Conservation (phyloP, 441 rosid genomes). For the Melastoma candidum region DNA sequence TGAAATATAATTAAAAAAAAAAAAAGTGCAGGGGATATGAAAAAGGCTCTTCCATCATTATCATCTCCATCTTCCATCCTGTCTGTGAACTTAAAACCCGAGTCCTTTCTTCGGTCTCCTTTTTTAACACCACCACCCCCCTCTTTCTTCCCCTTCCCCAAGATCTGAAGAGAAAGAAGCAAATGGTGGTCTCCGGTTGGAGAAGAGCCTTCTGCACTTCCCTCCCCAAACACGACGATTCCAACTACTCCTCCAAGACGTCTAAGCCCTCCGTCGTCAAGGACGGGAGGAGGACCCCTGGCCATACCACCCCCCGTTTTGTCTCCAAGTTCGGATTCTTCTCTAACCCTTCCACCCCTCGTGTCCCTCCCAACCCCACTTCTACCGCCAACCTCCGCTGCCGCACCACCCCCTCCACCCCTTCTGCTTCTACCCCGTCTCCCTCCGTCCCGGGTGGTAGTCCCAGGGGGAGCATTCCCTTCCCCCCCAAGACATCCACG, state of each 20-base stretch:
- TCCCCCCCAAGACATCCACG: neutral
- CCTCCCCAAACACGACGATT: conserved; percentile 41
- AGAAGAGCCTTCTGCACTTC: conserved; percentile 76
- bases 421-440: conserved; percentile 32
- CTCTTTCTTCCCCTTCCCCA: no score
- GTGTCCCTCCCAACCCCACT: conserved; percentile 36
- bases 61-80: no score
- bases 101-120: no score
- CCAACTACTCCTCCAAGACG: conserved; percentile 13
- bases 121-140: no score
- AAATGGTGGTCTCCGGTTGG: conserved; percentile 69
- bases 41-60: no score
- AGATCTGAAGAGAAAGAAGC: neutral
- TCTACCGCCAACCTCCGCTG: conserved; percentile 47
- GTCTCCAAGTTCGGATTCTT: conserved; percentile 62
- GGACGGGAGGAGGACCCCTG: conserved; percentile 7
- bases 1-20: no score
- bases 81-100: no score
- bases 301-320: conserved; percentile 30
- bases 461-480: conserved; percentile 39
- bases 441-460: conserved; percentile 39
- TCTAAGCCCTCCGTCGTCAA: conserved; percentile 5
- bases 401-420: conserved; percentile 31
- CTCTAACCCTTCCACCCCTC: conserved; percentile 75
- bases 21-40: no score